phyloP scores from a whole-genome alignment of 257 asterid species.

The Solanum chiquidenum region DNA sequence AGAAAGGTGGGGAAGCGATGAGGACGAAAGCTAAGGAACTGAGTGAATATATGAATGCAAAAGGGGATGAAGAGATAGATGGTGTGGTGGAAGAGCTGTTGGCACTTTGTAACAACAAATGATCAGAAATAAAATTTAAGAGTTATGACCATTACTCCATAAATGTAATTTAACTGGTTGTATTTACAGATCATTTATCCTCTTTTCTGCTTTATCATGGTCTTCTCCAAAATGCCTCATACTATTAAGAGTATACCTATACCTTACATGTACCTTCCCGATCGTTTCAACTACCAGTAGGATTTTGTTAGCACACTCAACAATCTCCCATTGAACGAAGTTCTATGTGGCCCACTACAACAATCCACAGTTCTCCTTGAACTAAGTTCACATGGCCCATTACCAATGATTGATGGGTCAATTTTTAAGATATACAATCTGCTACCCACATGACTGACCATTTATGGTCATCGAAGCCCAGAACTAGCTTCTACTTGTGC shows the following conservation, averaged over 20 bases:
- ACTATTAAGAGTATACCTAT: neutral
- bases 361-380: neutral
- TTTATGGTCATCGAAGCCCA: neutral
- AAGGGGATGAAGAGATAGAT: neutral
- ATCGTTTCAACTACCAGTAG: neutral
- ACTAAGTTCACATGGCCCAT: neutral
- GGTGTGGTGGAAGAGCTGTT: neutral
- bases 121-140: neutral
- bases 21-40: neutral
- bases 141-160: neutral
- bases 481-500: neutral
- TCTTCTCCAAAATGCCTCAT: neutral
- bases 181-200: neutral
- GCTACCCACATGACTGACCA: neutral
- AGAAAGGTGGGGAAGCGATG: neutral
- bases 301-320: neutral
- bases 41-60: neutral
- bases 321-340: neutral
- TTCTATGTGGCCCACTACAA: neutral
- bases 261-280: neutral
- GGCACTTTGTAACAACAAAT: neutral
- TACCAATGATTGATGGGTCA: neutral
- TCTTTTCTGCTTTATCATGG: neutral
- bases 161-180: neutral
- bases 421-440: neutral